phyloP scores from a whole-genome alignment of 164 flowering plant species.

The Litsea cubeba region DNA sequence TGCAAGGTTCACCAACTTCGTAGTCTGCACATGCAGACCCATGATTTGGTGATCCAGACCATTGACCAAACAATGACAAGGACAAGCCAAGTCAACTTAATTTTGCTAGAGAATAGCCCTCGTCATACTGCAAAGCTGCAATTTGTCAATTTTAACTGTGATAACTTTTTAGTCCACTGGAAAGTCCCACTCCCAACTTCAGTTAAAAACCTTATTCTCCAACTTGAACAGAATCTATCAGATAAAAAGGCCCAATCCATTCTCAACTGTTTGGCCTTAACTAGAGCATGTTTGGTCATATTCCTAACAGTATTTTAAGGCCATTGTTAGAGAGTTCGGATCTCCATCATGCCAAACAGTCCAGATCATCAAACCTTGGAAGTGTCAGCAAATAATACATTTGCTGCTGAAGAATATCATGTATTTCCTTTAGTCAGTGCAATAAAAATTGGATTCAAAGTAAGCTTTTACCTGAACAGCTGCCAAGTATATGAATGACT shows the following conservation, averaged over 20 bases:
- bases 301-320: background rate
- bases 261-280: too few relatives aligned
- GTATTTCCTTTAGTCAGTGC: background rate
- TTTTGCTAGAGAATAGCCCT: too few relatives aligned
- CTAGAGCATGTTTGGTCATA: too few relatives aligned
- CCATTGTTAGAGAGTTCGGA: background rate
- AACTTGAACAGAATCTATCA: too few relatives aligned
- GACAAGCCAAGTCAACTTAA: too few relatives aligned
- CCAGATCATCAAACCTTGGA: background rate
- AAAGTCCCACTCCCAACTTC: too few relatives aligned
- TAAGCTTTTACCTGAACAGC: conserved; percentile 75
- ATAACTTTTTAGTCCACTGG: too few relatives aligned
- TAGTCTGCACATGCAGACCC: background rate
- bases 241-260: too few relatives aligned
- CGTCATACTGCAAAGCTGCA: too few relatives aligned
- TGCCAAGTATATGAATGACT: conserved; percentile 89
- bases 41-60: background rate
- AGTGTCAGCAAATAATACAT: background rate
- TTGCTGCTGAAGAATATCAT: background rate
- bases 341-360: background rate
- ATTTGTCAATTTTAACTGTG: too few relatives aligned
- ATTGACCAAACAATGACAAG: too few relatives aligned
- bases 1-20: background rate
- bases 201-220: too few relatives aligned
- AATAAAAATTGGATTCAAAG: background rate